These are phyloP conservation scores for Singerocomus rubriflavus DNA, from an alignment of 1,284 basidiomycete species.

Conservation along the genomic window DNA sequence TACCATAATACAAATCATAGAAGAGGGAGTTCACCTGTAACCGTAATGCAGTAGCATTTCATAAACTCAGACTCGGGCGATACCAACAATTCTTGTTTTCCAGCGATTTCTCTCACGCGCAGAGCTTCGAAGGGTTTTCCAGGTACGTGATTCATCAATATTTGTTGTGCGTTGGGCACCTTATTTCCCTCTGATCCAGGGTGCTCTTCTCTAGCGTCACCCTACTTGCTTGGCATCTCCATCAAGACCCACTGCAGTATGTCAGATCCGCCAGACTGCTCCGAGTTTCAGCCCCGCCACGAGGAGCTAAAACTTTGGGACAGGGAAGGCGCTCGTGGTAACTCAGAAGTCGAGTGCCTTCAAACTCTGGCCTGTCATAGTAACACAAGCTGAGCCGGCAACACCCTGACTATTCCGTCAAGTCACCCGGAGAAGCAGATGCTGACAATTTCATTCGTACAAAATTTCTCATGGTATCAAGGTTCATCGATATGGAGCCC, in stretches of 20 bases:
- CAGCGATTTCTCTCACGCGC: not conserved
- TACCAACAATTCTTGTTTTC: no score
- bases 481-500: slow-evolving; percentile 16
- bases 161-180: not conserved
- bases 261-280: no score
- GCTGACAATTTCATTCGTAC: not conserved
- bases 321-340: no score
- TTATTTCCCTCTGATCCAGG: not conserved
- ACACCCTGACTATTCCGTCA: not conserved
- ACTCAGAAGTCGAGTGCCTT: no score
- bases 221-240: no score
- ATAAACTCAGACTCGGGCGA: no score
- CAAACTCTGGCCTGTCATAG: not conserved
- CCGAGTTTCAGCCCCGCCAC: no score
- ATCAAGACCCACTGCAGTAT: not conserved
- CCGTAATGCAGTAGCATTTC: not conserved
- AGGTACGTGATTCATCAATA: not conserved
- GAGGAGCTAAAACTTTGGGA: no score
- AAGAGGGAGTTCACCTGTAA: not conserved
- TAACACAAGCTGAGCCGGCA: no score
- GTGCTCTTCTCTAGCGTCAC: no score
- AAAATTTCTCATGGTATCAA: slow-evolving; percentile 19
- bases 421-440: not conserved
- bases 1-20: not conserved
- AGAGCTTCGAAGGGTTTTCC: not conserved